Evolutionary conservation across 805 yeast species (phyloP), one percentile per base, ranked within the genome.

Genomic region (Teunomyces panamensis): DNA sequence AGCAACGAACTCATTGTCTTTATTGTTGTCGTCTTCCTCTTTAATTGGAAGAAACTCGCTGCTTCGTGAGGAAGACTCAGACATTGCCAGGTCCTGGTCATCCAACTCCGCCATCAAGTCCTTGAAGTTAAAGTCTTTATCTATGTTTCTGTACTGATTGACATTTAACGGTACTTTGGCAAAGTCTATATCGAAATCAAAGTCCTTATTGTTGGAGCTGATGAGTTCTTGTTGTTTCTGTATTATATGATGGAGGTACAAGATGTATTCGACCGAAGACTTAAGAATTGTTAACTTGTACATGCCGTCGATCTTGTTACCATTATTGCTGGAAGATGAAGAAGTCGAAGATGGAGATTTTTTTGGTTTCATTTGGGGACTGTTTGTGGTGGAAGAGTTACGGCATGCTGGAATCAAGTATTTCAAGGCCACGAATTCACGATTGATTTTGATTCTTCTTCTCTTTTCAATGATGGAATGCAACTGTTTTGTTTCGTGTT

Each of bases 401-500:
- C 90, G 71, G 61, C 95, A 87, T 9, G 92, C 90, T 1, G 96
- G 96, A 13, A 88, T 83, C 44, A 88, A 65, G 57, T 77, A 82
- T 60, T 87, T 85, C 53, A 88, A 74, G 1, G 91, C 89, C 60
- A 87, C 94, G 60, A 87, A 88, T 64, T 88, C 94, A 46, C 90
- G 71, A 63, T 88, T 88, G 74, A 88, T 85, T 59, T 86, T 85
- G 45, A 84, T 78, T 50, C 96, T 70, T 55, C 96, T 74, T 56
- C 87, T 79, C 58, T 88, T 85, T 63, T 88, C 96, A 49, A 88
- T 88, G 35, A 85, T 83, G 2, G 90, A 83, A 62, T 88, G 96
- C 34, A 71, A 62, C 55, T 72, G 77, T 49, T 71, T 73, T 1
- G 76, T 73, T 53, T 73, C 77, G 39, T 63, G 60, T 46, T 65